These are phyloP conservation scores for Setaria viridis DNA, from an alignment of 202 grass and related monocot genomes.

Conservation along the genomic window DNA sequence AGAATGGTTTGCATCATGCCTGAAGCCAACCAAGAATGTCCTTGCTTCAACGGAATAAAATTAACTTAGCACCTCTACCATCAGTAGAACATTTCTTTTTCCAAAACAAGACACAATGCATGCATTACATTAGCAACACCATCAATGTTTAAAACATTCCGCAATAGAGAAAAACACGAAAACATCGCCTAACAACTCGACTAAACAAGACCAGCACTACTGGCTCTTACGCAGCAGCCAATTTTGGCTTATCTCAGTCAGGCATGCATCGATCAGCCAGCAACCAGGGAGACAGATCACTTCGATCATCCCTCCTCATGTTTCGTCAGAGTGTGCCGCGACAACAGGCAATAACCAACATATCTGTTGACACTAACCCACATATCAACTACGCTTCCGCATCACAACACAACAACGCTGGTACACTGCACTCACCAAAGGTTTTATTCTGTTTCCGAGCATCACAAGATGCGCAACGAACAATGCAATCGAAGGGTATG, in stretches of 20 bases:
- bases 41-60: background rate
- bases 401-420: background rate
- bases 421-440: too few relatives aligned
- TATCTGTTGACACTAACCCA: conserved; percentile 8
- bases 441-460: conserved; percentile 16
- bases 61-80: background rate
- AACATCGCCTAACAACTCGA: background rate
- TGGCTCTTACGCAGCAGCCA: background rate
- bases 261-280: background rate
- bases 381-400: conserved; percentile 4
- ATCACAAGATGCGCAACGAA: background rate
- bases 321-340: conserved; percentile 3
- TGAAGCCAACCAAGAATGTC: background rate
- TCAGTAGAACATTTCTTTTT: background rate
- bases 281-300: background rate
- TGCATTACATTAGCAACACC: background rate
- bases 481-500: background rate
- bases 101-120: background rate
- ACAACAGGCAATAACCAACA: background rate
- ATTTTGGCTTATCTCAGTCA: background rate
- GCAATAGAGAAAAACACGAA: background rate
- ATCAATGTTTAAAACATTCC: background rate
- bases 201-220: background rate
- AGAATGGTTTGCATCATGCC: background rate
- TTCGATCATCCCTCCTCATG: background rate